phyloP scores from a whole-genome alignment of 2,329 filamentous ascomycete genomes.

The Penicillium sp. region DNA sequence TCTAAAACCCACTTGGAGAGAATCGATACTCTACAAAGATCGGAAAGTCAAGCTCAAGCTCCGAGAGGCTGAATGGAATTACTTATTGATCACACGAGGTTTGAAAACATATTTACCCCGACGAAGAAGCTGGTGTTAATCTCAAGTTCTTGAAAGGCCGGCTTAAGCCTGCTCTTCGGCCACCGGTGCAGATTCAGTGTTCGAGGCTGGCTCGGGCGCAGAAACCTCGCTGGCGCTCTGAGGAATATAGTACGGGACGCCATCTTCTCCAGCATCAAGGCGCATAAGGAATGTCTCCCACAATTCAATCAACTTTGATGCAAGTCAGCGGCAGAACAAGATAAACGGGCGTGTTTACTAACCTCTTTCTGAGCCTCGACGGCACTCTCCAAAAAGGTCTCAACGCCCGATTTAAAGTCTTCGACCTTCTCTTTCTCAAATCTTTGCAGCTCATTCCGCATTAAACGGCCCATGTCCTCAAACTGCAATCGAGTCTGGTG shows the following conservation, averaged over 20 bases:
- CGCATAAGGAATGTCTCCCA: conserved; percentile 99
- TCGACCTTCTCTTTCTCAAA: conserved; percentile 98
- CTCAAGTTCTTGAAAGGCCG: no score
- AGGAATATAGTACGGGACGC: conserved; percentile 44
- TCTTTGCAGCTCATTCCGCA: conserved; percentile 83
- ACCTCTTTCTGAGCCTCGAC: conserved; percentile 99
- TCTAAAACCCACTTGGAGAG: no score
- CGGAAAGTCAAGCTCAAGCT: no score
- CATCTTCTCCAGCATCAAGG: conserved; percentile 87
- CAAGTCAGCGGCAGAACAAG: conserved; percentile 3
- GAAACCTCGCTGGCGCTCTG: conserved; percentile 14
- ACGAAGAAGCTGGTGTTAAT: no score
- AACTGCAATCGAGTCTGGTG: conserved; percentile 86
- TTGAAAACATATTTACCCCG: no score
- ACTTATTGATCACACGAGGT: no score
- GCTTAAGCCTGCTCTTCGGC: conserved; percentile 15
- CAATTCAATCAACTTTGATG: conserved; percentile 70
- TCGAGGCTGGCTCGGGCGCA: conserved; percentile 14
- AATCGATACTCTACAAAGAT: no score
- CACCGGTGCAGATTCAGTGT: conserved; percentile 6
- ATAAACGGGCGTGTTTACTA: conserved; percentile 26
- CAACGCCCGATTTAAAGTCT: conserved; percentile 96
- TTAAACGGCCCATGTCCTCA: conserved; percentile 92
- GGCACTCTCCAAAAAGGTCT: conserved; percentile 94
- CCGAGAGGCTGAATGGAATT: no score